Conservation (phyloP, 2,329 filamentous ascomycete genomes). For the Ophiostoma piceae region DNA sequence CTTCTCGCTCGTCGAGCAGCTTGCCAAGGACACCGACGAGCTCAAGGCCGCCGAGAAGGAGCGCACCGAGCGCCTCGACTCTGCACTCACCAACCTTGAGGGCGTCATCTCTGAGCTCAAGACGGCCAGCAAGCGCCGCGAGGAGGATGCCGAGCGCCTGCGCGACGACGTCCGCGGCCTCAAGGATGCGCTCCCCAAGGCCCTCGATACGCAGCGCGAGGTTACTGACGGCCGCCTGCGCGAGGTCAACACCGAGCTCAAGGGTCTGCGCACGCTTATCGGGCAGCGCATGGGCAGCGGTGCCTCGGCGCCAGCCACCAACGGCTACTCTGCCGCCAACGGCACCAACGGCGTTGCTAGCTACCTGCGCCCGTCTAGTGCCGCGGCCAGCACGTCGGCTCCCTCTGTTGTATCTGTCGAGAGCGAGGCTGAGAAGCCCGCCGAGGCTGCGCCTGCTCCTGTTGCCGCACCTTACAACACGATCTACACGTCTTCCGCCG, state of each 20-base stretch:
- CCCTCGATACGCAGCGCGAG: slow-evolving; percentile 81
- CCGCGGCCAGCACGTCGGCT: slow-evolving; percentile 26
- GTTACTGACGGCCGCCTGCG: slow-evolving; percentile 72
- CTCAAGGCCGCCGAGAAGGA: slow-evolving; percentile 83
- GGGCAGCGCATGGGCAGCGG: slow-evolving; percentile 52
- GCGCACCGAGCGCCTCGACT: slow-evolving; percentile 76
- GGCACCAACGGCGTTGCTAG: slow-evolving; percentile 24
- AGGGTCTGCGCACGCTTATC: slow-evolving; percentile 86
- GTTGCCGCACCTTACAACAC: slow-evolving; percentile 18
- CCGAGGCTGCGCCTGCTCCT: slow-evolving; percentile 18
- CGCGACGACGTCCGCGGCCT: slow-evolving; percentile 79
- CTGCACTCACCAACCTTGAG: slow-evolving; percentile 77
- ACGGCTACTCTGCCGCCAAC: slow-evolving; percentile 5
- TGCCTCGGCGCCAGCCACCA: slow-evolving; percentile 2
- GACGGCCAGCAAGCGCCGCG: slow-evolving; percentile 70
- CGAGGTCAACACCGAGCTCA: slow-evolving; percentile 81
- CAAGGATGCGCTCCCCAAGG: slow-evolving; percentile 80
- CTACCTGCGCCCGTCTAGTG: slow-evolving; percentile 32
- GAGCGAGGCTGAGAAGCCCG: slow-evolving; percentile 29
- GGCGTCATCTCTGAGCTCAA: slow-evolving; percentile 76
- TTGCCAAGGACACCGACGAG: slow-evolving; percentile 80
- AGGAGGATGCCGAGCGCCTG: slow-evolving; percentile 81
- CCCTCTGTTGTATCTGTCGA: slow-evolving; percentile 23
- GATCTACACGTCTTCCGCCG: too few relatives aligned
- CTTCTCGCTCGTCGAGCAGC: slow-evolving; percentile 85